A percentile compares a stretch with the other conserved stretches of the same genome.
These are phyloP conservation scores for Croton laevigatus DNA, from an alignment of 441 rosid species.

Conservation along the genomic window DNA sequence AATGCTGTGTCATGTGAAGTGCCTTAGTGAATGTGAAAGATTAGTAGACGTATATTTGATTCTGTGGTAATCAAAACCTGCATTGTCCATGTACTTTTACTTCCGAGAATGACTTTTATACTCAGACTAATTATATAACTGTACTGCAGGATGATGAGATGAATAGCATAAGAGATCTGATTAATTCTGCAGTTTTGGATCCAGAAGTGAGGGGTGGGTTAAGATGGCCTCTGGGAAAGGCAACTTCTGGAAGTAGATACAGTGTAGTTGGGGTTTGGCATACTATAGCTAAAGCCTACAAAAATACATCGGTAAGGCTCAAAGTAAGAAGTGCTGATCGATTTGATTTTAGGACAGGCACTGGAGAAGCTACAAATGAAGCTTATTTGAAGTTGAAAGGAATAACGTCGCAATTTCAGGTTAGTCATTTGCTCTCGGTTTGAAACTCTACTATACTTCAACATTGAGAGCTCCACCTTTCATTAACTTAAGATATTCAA, in stretches of 20 bases:
- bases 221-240: conserved; percentile 53
- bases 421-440: conserved; percentile 12
- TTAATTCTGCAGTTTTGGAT: conserved; percentile 54
- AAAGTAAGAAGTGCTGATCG: conserved; percentile 49
- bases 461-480: not conserved
- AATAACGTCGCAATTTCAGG: conserved; percentile 36
- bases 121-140: conserved; percentile 6
- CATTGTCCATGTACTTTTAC: not conserved
- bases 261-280: conserved; percentile 52
- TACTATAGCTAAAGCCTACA: conserved; percentile 31
- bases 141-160: conserved; percentile 48
- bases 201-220: conserved; percentile 58
- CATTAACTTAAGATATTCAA: not conserved
- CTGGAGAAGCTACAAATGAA: conserved; percentile 39
- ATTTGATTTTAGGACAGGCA: conserved; percentile 40
- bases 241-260: conserved; percentile 36
- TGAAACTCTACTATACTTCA: not conserved
- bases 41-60: not conserved
- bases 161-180: conserved; percentile 37
- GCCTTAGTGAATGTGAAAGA: not conserved
- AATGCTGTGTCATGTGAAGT: not conserved
- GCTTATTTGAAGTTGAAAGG: conserved; percentile 41
- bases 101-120: not conserved
- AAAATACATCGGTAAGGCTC: conserved; percentile 37
- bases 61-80: not conserved